phyloP scores from a whole-genome alignment of 2,329 filamentous ascomycete genomes.

The Calonectria pauciramosa region DNA sequence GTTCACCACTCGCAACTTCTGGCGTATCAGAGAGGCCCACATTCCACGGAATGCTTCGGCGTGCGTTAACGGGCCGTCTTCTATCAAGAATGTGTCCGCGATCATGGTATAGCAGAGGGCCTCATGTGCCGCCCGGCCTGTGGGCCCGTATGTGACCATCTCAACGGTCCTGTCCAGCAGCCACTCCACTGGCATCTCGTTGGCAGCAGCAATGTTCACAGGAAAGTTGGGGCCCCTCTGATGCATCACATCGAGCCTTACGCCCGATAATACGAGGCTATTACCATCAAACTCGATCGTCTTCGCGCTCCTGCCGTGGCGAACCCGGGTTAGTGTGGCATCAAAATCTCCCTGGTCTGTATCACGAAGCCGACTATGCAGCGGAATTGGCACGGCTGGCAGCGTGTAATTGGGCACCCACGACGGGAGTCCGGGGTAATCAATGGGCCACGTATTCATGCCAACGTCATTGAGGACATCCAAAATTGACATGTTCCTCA shows the following conservation, averaged over 20 bases:
- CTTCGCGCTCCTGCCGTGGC: neutral
- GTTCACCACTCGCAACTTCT: neutral
- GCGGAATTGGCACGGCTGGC: slow-evolving; percentile 7
- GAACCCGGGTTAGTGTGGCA: neutral
- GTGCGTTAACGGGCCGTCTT: slow-evolving; percentile 17
- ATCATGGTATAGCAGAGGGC: slow-evolving; percentile 15
- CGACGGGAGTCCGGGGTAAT: neutral
- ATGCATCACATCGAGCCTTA: slow-evolving; percentile 11
- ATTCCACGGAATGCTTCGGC: slow-evolving; percentile 9
- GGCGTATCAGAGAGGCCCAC: slow-evolving; percentile 11
- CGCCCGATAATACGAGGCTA: slow-evolving; percentile 14
- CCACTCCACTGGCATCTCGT: neutral
- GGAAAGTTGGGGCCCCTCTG: slow-evolving; percentile 6
- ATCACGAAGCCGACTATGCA: slow-evolving; percentile 6
- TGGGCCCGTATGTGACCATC: slow-evolving; percentile 12
- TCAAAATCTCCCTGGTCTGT: neutral
- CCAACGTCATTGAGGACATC: slow-evolving; percentile 20
- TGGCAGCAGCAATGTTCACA: neutral
- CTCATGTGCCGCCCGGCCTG: slow-evolving; percentile 8
- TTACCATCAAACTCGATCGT: neutral
- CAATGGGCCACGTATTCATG: slow-evolving; percentile 16
- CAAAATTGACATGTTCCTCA: neutral
- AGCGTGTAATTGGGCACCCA: slow-evolving; percentile 25
- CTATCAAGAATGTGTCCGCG: slow-evolving; percentile 8
- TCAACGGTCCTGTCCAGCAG: neutral